Percentiles rank a stretch among this genome's conserved stretches.
phyloP scores from a whole-genome alignment of 2,329 filamentous ascomycete genomes.

The Colletotrichum gloeosporioides region DNA sequence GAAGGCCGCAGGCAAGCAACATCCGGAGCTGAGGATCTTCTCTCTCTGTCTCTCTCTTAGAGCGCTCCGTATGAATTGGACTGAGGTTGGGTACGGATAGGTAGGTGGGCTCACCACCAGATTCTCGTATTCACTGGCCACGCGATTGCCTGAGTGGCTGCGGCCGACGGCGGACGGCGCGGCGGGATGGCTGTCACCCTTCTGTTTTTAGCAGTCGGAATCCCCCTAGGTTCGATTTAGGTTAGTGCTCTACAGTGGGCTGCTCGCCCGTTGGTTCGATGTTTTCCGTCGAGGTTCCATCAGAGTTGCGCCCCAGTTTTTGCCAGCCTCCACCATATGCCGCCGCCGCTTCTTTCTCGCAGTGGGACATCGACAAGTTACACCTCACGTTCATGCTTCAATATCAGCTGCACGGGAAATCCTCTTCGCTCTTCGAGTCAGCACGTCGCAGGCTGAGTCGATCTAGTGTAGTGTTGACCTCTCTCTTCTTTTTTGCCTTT shows the following conservation, averaged over 20 bases:
- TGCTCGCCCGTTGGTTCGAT: neutral
- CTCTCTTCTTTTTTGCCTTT: neutral
- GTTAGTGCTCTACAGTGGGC: neutral
- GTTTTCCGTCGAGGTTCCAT: neutral
- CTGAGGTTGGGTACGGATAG: neutral
- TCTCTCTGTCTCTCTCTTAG: neutral
- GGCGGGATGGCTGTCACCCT: neutral
- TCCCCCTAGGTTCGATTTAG: neutral
- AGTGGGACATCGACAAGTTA: neutral
- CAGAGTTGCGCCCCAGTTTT: neutral
- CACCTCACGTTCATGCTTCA: neutral
- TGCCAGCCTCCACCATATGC: neutral
- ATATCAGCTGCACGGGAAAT: neutral
- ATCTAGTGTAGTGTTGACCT: neutral
- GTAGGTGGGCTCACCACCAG: neutral
- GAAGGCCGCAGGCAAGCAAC: neutral
- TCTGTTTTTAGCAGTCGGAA: slow-evolving; percentile 11
- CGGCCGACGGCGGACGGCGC: neutral
- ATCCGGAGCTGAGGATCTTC: neutral
- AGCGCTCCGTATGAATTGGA: neutral
- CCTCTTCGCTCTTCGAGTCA: neutral
- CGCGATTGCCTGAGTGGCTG: neutral
- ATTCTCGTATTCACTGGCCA: slow-evolving; percentile 15
- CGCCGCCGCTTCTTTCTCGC: neutral
- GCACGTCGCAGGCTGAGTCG: neutral